Evolutionary conservation across 306 rosid genomes (phyloP), one percentile per base, ranked within the genome.

Genomic region (Geum urbanum): DNA sequence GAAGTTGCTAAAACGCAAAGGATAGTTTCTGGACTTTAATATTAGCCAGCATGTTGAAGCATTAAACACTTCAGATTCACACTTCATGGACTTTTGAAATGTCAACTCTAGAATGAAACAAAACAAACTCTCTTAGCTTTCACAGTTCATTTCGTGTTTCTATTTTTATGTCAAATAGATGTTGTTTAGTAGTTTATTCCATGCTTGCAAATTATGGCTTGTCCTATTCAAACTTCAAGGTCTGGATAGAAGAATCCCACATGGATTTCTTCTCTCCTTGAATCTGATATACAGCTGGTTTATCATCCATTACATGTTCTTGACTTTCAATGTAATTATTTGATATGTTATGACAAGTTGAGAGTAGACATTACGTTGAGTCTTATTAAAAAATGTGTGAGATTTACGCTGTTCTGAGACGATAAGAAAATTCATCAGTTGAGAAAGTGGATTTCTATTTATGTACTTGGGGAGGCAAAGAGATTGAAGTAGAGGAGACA

Each of bases 401-500:
- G 47, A 61, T 61, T 37, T 11, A 61, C 27, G 66, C 27, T 1
- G 46, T 16, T 7, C 66, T 37, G 43, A 32, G 44, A 58, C 44
- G 63, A 7, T n/a, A 58, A 5, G 44, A 32, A 22, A 32, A 32
- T 58, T 58, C 43, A 56, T 58, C 63, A 58, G 43, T 32, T 58
- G 37, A 57, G 43, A 10, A 57, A 20, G 14, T 27, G 16, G 14
- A 7, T 4, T 62, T 63, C 37, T 18, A 59, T 19, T 68, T 41
- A 59, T 24, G 24, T 41, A 48, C 61, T 43, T 72, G 67, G 50
- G 61, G 78, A 20, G 76, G 73, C 64, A 16, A 54, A 73, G 76
- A 18, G 49, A 39, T 45, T 71, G 78, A 56, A 58, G n/a, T 46
- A 67, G 74, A 50, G 51, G 52, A 56, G 16, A 56, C 12, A 37